Percentiles rank a stretch among this genome's conserved stretches.
phyloP scores from a whole-genome alignment of 768 basidiomycete genomes.

The Kwoniella dejecticola region DNA sequence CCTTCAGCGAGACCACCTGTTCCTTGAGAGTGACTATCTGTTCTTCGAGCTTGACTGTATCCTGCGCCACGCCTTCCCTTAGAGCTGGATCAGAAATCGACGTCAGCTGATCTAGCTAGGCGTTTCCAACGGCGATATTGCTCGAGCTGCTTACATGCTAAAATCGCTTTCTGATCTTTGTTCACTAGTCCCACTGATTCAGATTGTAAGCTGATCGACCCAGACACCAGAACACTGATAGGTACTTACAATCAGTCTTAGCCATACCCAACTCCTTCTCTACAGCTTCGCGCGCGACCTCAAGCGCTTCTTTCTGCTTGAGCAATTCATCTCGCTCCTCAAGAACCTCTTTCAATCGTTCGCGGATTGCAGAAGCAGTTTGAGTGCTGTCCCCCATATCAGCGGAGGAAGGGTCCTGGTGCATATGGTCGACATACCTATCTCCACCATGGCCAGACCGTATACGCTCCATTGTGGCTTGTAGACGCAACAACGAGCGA shows the following conservation, averaged over 20 bases:
- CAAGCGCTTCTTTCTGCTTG: conserved; percentile 69
- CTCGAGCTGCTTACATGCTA: conserved; percentile 59
- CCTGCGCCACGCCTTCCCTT: conserved; percentile 84
- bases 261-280: conserved; percentile 74
- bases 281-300: conserved; percentile 67
- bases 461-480: conserved; percentile 84
- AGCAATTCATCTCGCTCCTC: conserved; percentile 74
- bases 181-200: conserved; percentile 79
- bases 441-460: conserved; percentile 78
- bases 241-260: conserved; percentile 72
- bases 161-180: conserved; percentile 89
- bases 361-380: conserved; percentile 6
- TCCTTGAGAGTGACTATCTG: conserved; percentile 68
- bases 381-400: neutral
- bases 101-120: conserved; percentile 12
- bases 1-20: conserved; percentile 69
- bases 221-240: neutral
- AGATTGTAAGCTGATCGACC: neutral
- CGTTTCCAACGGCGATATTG: no score
- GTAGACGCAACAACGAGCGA: conserved; percentile 75
- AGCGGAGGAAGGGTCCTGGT: no score
- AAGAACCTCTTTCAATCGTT: conserved; percentile 77
- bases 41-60: conserved; percentile 72
- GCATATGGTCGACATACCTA: conserved; percentile 64
- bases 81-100: conserved; percentile 56